Base-by-base conservation (phyloP, 768 basidiomycete genomes). In the Lyophyllum semitale region DNA sequence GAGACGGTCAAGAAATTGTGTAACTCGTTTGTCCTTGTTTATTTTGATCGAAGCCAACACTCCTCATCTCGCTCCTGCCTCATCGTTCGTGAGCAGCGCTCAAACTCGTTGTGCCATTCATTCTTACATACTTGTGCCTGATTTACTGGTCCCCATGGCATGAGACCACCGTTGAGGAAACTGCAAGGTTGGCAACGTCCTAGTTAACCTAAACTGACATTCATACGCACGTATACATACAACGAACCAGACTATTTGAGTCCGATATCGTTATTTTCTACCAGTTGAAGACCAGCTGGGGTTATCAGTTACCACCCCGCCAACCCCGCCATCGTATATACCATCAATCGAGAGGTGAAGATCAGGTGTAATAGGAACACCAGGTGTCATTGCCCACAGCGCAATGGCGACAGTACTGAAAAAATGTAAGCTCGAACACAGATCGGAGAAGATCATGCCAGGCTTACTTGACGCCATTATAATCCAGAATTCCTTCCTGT, bases 401-500 rank as follows among this genome's bases (percentile, higher is more conserved):
- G 86, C 86, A 3, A 91, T 79, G 1, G 84, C 80, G 25, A 84
- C 74, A 8, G 81, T 85, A 49, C 81, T 85, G 2, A 38, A 8
- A 37, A 23, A 23, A 30, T 29, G 44, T 53, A 22, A 51, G 59
- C 4, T 1, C 11, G 18, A 6, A 18, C 17, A 13, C 1, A 37
- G 8, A 29, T n/a, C 17, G 8, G n/a, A 44, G 2, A 11, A 12
- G 30, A 32, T 2, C 5, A 20, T 30, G 23, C 26, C 29, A 23
- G 33, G 67, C 83, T 59, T 65, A 90, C 89, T 91, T 92, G 58
- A 71, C 69, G 33, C 91, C 91, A 29, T 75, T 75, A 61, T 88
- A 90, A 63, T 92, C 72, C 47, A 93, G 66, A 35, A 93, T 91
- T 1, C 92, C 92, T 66, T 89, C 81, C 42, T 88, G 91, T 6